Conservation (phyloP, 179 eudicot species). For the Camellia oleifera region DNA sequence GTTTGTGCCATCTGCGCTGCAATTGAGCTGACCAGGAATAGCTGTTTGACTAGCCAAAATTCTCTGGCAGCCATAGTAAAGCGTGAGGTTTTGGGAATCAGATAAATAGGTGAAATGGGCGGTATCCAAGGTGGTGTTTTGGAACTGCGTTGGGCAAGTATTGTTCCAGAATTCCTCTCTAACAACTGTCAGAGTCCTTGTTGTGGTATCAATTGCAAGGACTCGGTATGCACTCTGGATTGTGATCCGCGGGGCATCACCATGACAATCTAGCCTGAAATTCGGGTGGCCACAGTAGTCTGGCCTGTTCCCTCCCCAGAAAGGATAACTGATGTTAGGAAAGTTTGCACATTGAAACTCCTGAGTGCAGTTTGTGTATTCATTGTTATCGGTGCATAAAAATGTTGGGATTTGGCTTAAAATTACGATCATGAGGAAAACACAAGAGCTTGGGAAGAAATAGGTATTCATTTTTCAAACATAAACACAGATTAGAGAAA, state of each 20-base stretch:
- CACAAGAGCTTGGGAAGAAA: neutral
- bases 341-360: slow-evolving; percentile 27
- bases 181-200: slow-evolving; percentile 23
- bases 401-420: slow-evolving; percentile 14
- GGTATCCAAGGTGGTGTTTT: slow-evolving; percentile 31
- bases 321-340: slow-evolving; percentile 28
- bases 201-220: slow-evolving; percentile 9
- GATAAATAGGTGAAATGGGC: slow-evolving; percentile 21
- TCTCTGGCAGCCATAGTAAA: slow-evolving; percentile 33
- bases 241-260: neutral
- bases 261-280: slow-evolving; percentile 36
- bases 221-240: slow-evolving; percentile 22
- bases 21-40: slow-evolving; percentile 5
- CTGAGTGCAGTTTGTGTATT: slow-evolving; percentile 21
- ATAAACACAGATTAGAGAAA: neutral
- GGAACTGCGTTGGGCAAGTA: slow-evolving; percentile 15
- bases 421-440: slow-evolving; percentile 10
- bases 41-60: neutral
- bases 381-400: slow-evolving; percentile 15
- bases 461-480: slow-evolving; percentile 8
- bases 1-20: neutral
- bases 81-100: slow-evolving; percentile 24
- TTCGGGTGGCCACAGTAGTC: slow-evolving; percentile 44
- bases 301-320: slow-evolving; percentile 41
- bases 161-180: slow-evolving; percentile 26